Base-by-base conservation (phyloP, 768 basidiomycete species). In the Suillus occidentalis region DNA sequence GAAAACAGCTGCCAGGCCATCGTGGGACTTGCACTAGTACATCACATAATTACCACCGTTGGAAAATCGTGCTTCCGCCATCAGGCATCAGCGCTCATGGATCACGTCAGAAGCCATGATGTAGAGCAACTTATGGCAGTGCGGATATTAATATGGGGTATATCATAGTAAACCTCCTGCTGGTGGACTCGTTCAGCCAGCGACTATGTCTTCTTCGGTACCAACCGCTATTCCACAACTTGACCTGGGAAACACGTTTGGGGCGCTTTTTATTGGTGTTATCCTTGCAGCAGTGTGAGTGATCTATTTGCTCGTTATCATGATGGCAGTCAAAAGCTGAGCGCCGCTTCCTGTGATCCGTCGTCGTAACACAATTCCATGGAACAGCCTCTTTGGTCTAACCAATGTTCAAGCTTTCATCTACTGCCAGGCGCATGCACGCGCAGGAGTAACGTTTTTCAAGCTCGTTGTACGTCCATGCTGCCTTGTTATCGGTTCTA, bases 251-350 rank as follows among this genome's bases (percentile, higher is more conserved):
- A 58, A 28, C 18, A 58, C 37, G 9, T 40, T 58, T 16, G 57
- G 57, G 10, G 57, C 57, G 12, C 57, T 58, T 58, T 58, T 58
- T 25, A 58, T 58, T 40, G 57, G 57, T 2, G 57, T 58, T 28
- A 5, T 22, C 16, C 22, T 58, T 16, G 39, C 57, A 40, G 39
- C 57, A 58, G 18, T 58, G 57, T 58, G 6, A 40, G 57, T 58
- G 28, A 40, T 18, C 39, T 18, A 18, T 25, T 40, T 2, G 8
- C 25, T 20, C 6, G 10, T 8, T 25, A 28, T 28, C 28, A 28
- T 28, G 28, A 28, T 25, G 22, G 36, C 55, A 37, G n/a, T 37
- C 47, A 9, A 58, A 58, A 40, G 22, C 57, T 58, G 22, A 58
- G 18, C 52, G 50, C 36, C 52, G 50, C 55, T 56, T 56, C 6